Base-by-base conservation (phyloP, 164 flowering plant species). In the Protea cynaroides region DNA sequence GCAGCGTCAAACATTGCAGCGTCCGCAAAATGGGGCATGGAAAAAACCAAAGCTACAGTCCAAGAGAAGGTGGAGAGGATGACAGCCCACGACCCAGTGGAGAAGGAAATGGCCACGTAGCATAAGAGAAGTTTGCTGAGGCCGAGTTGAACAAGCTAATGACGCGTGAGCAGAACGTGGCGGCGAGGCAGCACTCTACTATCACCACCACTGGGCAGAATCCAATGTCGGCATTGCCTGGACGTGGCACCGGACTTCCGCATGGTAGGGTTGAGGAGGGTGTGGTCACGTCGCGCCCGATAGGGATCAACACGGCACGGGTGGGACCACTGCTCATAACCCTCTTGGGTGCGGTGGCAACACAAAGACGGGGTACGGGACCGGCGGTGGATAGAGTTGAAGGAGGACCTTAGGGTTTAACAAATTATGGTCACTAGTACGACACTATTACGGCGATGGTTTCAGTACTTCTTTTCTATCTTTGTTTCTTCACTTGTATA, bases 21-120 rank as follows among this genome's bases (percentile, higher is more conserved):
- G 0, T 49, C 52, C 1, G 52, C 52, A 2, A 49, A 49, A 19
- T 49, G 19, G 19, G n/a, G 52, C 4, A 49, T 49, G 21, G 52
- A 49, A 2, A 49, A 49, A 1, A 49, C 19, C 52, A 49, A 49
- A 18, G 52, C 52, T 1, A 49, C 52, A 6, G 52, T 49, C 3
- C 52, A 49, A 12, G 52, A 49, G 17, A 49, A 49, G 52, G 52
- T 49, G 29, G 90, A 84, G 59, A 83, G 19, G 61, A 59, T 79
- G 82, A 65, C 69, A 2, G 72, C 89, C 0, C 73, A 73, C 25
- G 74, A 79, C 38, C 82, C 82, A 1, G 8, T 58, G 12, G 68
- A 88, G 76, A 86, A 86, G 67, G 79, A 80, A 14, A 76, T 79
- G 76, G 94, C 89, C 1, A 70, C 68, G 24, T 67, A 83, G 37